Base-by-base conservation (phyloP, 108 stramenopile genomes). In the Pseudonitzschia multiseries region DNA sequence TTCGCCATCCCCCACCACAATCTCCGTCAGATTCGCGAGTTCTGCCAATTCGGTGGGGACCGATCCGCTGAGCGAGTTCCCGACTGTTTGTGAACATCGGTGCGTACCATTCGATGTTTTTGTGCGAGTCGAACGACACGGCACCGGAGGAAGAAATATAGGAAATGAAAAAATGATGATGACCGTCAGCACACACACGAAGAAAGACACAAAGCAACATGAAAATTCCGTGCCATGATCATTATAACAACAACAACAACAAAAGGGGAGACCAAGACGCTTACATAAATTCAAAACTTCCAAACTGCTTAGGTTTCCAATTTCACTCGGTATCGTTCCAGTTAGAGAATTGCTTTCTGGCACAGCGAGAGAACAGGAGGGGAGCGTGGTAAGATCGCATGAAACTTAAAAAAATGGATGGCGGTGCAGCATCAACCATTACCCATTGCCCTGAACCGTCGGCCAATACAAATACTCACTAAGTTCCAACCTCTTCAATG, bases 301-400 rank as follows among this genome's bases (percentile, higher is more conserved):
- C 28, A 85, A 54, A 4, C 31, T 29, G 21, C 33, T 72, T 51
- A 75, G 40, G 21, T 62, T 36, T 28, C 85, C 83, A 61, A 83
- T 76, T 68, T 76, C 78, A n/a, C 71, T 28, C 18, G 90, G 90
- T 59, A 91, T 85, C 2, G 74, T 71, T 32, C 84, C 84, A 1
- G 20, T 8, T 51, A 51, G n/a, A 51, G n/a, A 51, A n/a, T 51
- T 51, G 17, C 20, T 10, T 9, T 17, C 50, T 51, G 10, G 17
- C 36, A 36, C 4, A 36, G 36, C 36, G 36, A 36, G 36, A 36
- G 36, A 36, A 2, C 36, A 36, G 36, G 2, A 6, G 36, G 36
- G 36, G 6, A 36, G 6, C 36, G 6, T 36, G 4, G 36, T 36
- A 36, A 36, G 36, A 36, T 36, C 36, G 36, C 2, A 36, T 36